These are phyloP conservation scores for Passalora sequoiae DNA, from an alignment of 2,329 filamentous ascomycete genomes.

Conservation along the genomic window DNA sequence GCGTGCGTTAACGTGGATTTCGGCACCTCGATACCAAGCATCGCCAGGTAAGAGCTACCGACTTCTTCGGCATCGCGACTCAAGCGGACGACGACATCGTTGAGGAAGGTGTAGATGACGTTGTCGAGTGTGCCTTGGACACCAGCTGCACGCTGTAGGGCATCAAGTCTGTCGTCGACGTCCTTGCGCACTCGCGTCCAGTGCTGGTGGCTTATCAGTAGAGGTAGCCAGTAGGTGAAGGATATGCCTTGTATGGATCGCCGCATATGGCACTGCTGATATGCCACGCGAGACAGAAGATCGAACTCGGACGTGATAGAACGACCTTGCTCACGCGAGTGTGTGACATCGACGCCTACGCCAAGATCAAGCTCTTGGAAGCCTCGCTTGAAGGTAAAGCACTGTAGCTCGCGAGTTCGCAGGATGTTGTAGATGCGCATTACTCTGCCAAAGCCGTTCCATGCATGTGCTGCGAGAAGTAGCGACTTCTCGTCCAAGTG, in stretches of 20 bases:
- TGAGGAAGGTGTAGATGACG: conserved; percentile 24
- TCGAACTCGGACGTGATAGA: conserved; percentile 24
- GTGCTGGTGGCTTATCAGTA: conserved; percentile 20
- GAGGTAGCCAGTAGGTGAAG: conserved; percentile 22
- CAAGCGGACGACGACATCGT: conserved; percentile 21
- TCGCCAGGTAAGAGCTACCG: not conserved
- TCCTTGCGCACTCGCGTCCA: conserved; percentile 15
- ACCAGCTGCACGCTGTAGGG: conserved; percentile 4
- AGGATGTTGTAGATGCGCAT: conserved; percentile 19
- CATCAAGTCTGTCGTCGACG: conserved; percentile 4
- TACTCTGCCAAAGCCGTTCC: conserved; percentile 20
- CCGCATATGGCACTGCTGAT: conserved; percentile 11
- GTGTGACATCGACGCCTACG: conserved; percentile 18
- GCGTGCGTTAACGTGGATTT: conserved; percentile 21
- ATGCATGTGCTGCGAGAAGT: conserved; percentile 18
- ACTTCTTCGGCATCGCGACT: conserved; percentile 11
- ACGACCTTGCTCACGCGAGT: not conserved
- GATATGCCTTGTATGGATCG: conserved; percentile 18
- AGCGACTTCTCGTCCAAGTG: conserved; percentile 19
- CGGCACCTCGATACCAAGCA: not conserved
- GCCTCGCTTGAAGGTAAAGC: conserved; percentile 23
- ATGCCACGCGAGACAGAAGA: conserved; percentile 20
- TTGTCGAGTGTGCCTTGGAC: conserved; percentile 13
- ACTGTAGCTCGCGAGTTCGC: conserved; percentile 22
- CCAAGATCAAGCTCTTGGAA: conserved; percentile 19